Conservation (phyloP, 2,329 filamentous ascomycete species). For the Pseudogymnoascus verrucosus region DNA sequence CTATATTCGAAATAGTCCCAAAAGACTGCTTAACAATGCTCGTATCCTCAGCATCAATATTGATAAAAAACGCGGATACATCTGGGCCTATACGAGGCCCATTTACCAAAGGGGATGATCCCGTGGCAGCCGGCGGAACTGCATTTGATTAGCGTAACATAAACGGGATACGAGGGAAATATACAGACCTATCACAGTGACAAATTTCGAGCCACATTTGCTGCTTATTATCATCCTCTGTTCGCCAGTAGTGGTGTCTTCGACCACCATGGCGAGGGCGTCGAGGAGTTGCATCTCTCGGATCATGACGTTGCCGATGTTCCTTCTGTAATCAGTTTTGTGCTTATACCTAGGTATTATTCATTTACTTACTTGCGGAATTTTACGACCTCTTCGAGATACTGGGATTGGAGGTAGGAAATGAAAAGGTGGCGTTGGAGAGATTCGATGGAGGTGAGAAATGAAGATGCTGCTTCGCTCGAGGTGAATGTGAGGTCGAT, state of each 20-base stretch:
- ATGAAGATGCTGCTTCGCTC: neutral
- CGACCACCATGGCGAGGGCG: slow-evolving; percentile 7
- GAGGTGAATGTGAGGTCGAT: neutral
- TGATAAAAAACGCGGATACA: slow-evolving; percentile 4
- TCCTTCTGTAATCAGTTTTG: neutral
- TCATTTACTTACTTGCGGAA: neutral
- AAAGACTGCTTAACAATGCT: slow-evolving; percentile 8
- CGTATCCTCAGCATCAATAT: neutral
- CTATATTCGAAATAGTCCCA: slow-evolving; percentile 5
- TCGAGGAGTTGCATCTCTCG: slow-evolving; percentile 13
- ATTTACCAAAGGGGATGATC: neutral
- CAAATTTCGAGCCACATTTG: slow-evolving; percentile 12
- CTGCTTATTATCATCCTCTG: slow-evolving; percentile 12
- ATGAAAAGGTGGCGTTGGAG: neutral
- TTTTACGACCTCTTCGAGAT: neutral
- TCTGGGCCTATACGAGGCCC: neutral
- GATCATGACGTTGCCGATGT: slow-evolving; percentile 13
- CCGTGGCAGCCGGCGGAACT: neutral
- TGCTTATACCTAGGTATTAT: neutral
- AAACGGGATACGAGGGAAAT: neutral
- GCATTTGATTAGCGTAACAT: neutral
- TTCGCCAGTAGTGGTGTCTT: slow-evolving; percentile 7
- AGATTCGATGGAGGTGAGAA: neutral
- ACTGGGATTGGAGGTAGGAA: neutral
- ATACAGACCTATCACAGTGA: slow-evolving; percentile 8